Conservation (phyloP, 305 asterid species). For the Rubia tinctorum region DNA sequence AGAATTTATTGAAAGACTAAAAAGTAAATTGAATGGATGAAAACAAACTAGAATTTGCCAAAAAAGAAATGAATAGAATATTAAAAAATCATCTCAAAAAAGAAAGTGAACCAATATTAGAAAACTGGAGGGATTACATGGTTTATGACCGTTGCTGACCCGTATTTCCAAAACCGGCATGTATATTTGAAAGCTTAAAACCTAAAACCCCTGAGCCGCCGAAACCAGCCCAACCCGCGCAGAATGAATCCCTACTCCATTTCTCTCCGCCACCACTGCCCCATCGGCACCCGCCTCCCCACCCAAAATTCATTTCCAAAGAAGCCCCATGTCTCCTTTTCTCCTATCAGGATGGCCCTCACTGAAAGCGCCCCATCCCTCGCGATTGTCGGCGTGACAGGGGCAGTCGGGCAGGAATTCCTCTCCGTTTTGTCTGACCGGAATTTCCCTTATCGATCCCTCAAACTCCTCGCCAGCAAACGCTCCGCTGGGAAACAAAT, state of each 20-base stretch:
- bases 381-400: conserved; percentile 84
- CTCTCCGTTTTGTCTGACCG: conserved; percentile 84
- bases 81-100: too few species aligned
- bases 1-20: too few species aligned
- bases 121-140: too few species aligned
- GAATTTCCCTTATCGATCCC: conserved; percentile 27
- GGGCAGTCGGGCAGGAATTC: conserved; percentile 94
- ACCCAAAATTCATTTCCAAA: not conserved
- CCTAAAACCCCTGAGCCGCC: too few species aligned
- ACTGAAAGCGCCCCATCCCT: conserved; percentile 73
- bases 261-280: conserved; percentile 8
- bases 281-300: conserved; percentile 23
- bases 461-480: conserved; percentile 8
- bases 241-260: not conserved
- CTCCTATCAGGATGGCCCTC: conserved; percentile 68
- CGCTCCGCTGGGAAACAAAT: not conserved
- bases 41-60: too few species aligned
- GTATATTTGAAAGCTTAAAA: too few species aligned
- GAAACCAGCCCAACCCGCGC: too few species aligned
- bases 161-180: too few species aligned
- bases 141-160: too few species aligned
- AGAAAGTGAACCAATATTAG: too few species aligned
- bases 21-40: too few species aligned
- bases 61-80: too few species aligned
- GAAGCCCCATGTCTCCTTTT: conserved; percentile 22